Conservation (phyloP, 148 eudicot genomes). For the Spergularia bocconei region DNA sequence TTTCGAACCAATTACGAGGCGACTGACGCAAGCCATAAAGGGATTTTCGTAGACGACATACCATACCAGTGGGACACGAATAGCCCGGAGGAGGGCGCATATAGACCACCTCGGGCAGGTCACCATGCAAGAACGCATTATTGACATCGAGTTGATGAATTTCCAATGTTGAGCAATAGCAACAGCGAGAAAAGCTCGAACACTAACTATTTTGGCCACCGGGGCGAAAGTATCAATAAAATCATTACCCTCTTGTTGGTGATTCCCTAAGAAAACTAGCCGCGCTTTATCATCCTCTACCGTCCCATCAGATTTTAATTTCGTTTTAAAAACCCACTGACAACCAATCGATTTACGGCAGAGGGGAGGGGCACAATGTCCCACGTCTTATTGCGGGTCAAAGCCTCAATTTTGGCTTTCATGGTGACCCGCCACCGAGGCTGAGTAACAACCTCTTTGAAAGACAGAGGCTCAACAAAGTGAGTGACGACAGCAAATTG, state of each 20-base stretch:
- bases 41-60: neutral
- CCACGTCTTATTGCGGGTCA: neutral
- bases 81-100: neutral
- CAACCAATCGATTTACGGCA: neutral
- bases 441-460: neutral
- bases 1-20: neutral
- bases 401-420: no score
- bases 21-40: conserved; percentile 10
- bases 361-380: neutral
- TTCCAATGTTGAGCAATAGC: no score
- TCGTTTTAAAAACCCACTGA: neutral
- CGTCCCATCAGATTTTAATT: neutral
- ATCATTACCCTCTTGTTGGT: neutral
- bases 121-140: no score
- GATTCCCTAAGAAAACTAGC: neutral
- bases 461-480: neutral
- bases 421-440: neutral
- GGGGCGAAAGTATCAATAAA: neutral
- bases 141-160: neutral
- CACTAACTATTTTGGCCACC: neutral
- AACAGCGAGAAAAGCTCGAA: neutral
- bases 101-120: no score
- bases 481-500: no score
- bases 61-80: neutral
- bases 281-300: neutral